phyloP scores from a whole-genome alignment of 2,329 filamentous ascomycete species.

The Trichoderma pleuroti region DNA sequence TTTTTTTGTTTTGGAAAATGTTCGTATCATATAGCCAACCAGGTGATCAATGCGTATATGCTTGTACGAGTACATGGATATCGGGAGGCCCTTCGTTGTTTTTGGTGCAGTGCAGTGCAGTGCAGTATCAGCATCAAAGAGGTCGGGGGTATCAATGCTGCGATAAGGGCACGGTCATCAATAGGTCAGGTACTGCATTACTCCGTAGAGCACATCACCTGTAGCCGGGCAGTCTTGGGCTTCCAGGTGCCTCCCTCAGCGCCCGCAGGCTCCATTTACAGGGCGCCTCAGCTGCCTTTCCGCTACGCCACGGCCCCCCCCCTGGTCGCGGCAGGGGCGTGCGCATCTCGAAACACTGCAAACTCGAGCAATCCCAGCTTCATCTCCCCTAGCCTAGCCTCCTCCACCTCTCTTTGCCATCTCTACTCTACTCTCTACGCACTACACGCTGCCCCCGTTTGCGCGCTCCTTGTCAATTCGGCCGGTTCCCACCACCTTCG shows the following conservation, averaged over 20 bases:
- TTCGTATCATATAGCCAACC: neutral
- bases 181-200: neutral
- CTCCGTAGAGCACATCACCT: too few relatives aligned
- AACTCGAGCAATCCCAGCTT: conserved; percentile 13
- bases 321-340: neutral
- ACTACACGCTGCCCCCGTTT: conserved; percentile 1
- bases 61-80: neutral
- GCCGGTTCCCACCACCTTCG: conserved; percentile 19
- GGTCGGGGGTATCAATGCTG: neutral
- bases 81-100: neutral
- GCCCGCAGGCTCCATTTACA: neutral
- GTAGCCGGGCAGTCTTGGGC: neutral
- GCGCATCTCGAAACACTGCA: conserved; percentile 14
- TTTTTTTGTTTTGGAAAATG: neutral
- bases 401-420: conserved; percentile 5
- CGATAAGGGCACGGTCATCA: neutral
- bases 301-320: neutral
- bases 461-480: conserved; percentile 7
- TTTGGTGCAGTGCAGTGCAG: neutral
- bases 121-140: neutral
- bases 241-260: neutral
- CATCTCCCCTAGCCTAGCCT: neutral
- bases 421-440: conserved; percentile 6
- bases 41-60: neutral
- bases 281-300: neutral